Evolutionary conservation across 2,329 filamentous ascomycete genomes (phyloP), one percentile per base, ranked within the genome.

Genomic region (Westerdykella sp.): DNA sequence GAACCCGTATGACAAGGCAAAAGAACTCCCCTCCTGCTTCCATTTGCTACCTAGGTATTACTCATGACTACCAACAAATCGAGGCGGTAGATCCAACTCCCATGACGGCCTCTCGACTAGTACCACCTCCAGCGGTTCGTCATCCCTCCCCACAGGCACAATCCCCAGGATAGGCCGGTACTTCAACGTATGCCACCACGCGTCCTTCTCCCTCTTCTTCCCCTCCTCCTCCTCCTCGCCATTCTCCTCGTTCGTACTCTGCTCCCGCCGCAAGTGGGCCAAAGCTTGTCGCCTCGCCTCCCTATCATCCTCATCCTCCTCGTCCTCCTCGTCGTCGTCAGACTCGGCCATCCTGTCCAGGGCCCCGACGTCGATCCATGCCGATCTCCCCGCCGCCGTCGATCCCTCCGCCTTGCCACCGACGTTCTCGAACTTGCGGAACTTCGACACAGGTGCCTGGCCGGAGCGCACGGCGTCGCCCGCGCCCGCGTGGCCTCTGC

Each of bases 111-210:
- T 75, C 73, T 97, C 91, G 12, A 97, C 81, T 40, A 97, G 73
- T 2, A 88, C 90, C 37, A 96, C 85, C 68, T 98, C 93, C 4
- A 85, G 69, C 10, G 71, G 66, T 34, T 82, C 69, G 22, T 48
- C 49, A 21, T 42, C 53, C 34, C 60, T 56, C 16, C 69, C 72
- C 25, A 84, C 67, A 14, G 78, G 75, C 15, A 81, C 74, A 36
- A 84, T 76, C 5, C 90, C 93, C 48, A 98, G 73, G 55, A 98
- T 89, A n/a, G 90, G 87, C 45, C 90, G 79, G 69, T 97, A 98
- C 68, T 95, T 94, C 74, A 85, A 89, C 5, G 90, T 95, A 62
- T 83, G 80, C 87, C 89, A 97, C 70, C 73, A 78, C 40, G 63
- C 56, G 37, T 63, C 55, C 13, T 37, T 35, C 15, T 44, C 49